A percentile compares a stretch with the other conserved stretches of the same genome.
Evolutionary conservation across 352 stramenopile species (phyloP).

Genomic region (Pythium angustatum): DNA sequence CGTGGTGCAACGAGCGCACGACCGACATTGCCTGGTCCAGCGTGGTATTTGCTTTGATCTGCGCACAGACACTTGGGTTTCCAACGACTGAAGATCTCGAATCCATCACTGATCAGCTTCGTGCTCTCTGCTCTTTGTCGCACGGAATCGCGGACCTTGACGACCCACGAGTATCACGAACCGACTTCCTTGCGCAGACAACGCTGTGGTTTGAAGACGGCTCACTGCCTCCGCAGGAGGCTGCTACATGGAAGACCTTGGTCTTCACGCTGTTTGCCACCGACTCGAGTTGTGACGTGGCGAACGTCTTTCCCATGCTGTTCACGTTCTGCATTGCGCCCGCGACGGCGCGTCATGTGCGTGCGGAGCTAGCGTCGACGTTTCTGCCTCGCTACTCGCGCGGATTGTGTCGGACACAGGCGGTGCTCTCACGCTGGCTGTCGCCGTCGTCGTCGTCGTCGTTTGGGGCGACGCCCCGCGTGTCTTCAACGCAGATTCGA

Average conservation of each 20-base stretch:
- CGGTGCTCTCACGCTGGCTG: constrained; percentile 26
- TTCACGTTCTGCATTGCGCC: constrained; percentile 9
- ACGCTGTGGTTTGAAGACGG: constrained; percentile 48
- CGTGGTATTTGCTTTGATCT: constrained; percentile 45
- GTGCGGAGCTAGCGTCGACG: constrained; percentile 31
- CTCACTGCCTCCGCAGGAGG: neutral
- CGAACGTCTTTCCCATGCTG: constrained; percentile 1
- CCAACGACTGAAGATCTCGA: constrained; percentile 30
- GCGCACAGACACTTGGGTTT: constrained; percentile 35
- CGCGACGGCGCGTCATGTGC: constrained; percentile 15
- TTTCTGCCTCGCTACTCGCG: constrained; percentile 43
- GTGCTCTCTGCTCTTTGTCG: neutral
- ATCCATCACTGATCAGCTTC: neutral
- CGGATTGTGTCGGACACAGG: constrained; percentile 43
- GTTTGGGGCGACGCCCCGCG: neutral
- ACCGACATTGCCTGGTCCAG: constrained; percentile 36
- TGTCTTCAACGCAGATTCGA: neutral
- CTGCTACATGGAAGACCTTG: constrained; percentile 29
- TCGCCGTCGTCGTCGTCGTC: neutral
- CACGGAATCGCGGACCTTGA: neutral
- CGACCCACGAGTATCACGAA: neutral
- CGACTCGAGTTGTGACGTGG: neutral
- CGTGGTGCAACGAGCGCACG: constrained; percentile 4
- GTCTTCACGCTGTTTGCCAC: constrained; percentile 40
- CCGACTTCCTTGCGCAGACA: constrained; percentile 33